phyloP scores from a whole-genome alignment of 148 eudicot genomes.

The Nepenthes gracilis region DNA sequence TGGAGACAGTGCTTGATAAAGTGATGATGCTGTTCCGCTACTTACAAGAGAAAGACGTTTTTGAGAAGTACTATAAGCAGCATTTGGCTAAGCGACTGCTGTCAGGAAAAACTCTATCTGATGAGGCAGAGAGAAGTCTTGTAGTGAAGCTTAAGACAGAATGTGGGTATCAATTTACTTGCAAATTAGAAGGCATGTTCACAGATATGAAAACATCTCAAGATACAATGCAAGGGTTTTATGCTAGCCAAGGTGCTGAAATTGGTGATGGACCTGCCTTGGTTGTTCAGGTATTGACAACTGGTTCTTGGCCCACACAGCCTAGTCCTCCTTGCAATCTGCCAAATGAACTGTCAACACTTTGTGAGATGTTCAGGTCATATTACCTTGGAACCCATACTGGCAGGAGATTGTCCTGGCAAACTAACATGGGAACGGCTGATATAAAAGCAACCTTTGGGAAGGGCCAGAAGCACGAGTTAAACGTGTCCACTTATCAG shows the following conservation, averaged over 20 bases:
- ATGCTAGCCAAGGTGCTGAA: constrained; percentile 45
- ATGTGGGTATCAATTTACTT: constrained; percentile 79
- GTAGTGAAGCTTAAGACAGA: constrained; percentile 77
- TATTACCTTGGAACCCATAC: constrained; percentile 86
- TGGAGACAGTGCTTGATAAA: constrained; percentile 61
- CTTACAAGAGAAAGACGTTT: constrained; percentile 79
- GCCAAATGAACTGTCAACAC: constrained; percentile 55
- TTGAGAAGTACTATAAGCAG: constrained; percentile 77
- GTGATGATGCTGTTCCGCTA: constrained; percentile 81
- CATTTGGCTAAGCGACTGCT: constrained; percentile 80
- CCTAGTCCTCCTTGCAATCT: constrained; percentile 63
- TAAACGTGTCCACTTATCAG: constrained; percentile 80
- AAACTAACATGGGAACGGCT: constrained; percentile 84
- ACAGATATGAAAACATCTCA: constrained; percentile 89
- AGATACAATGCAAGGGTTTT: constrained; percentile 83
- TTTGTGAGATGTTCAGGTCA: constrained; percentile 73
- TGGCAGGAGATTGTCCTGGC: constrained; percentile 75
- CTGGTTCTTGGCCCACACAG: constrained; percentile 94
- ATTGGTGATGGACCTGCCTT: constrained; percentile 54
- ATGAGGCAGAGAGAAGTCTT: constrained; percentile 80
- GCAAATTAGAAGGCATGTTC: constrained; percentile 86
- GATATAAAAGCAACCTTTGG: constrained; percentile 70
- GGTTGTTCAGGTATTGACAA: constrained; percentile 72
- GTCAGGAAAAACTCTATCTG: constrained; percentile 69
- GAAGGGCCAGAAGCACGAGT: constrained; percentile 75